These are phyloP conservation scores for Cutaneotrichosporon daszewskae DNA, from an alignment of 1,284 basidiomycete species.

Conservation along the genomic window DNA sequence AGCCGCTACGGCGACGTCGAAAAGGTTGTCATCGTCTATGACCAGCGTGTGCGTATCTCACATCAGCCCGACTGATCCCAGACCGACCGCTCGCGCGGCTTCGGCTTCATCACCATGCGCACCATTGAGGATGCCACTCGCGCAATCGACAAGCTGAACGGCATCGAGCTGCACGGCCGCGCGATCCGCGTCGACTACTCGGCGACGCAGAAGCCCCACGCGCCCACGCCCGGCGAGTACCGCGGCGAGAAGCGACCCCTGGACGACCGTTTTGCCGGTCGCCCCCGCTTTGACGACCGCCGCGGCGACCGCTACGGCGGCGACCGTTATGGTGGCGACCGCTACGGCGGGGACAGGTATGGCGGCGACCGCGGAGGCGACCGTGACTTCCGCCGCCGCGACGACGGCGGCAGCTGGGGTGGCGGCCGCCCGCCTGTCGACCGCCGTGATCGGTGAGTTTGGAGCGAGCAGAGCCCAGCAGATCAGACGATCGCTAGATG, in stretches of 20 bases:
- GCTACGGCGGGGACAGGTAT: slow-evolving; percentile 30
- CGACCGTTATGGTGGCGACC: slow-evolving; percentile 35
- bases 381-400: slow-evolving; percentile 23
- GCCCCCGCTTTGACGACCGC: slow-evolving; percentile 21
- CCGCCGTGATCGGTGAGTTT: slow-evolving; percentile 43
- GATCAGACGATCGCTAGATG: neutral
- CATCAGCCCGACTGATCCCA: slow-evolving; percentile 38
- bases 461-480: neutral
- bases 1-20: slow-evolving; percentile 80
- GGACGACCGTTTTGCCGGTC: slow-evolving; percentile 37
- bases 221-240: slow-evolving; percentile 95
- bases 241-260: slow-evolving; percentile 78
- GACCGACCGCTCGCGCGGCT: slow-evolving; percentile 94
- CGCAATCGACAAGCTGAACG: slow-evolving; percentile 88
- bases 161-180: slow-evolving; percentile 88
- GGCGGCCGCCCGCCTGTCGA: slow-evolving; percentile 28
- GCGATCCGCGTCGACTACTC: slow-evolving; percentile 96
- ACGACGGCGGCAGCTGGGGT: slow-evolving; percentile 21
- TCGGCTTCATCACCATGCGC: slow-evolving; percentile 94
- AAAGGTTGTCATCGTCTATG: slow-evolving; percentile 97
- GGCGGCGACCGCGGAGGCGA: slow-evolving; percentile 25
- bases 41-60: slow-evolving; percentile 76
- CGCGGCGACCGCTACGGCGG: slow-evolving; percentile 16
- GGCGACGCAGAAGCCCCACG: slow-evolving; percentile 85
- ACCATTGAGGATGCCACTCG: slow-evolving; percentile 75